Conservation (phyloP, 176 grass and related monocot genomes). For the Oryza meridionalis region DNA sequence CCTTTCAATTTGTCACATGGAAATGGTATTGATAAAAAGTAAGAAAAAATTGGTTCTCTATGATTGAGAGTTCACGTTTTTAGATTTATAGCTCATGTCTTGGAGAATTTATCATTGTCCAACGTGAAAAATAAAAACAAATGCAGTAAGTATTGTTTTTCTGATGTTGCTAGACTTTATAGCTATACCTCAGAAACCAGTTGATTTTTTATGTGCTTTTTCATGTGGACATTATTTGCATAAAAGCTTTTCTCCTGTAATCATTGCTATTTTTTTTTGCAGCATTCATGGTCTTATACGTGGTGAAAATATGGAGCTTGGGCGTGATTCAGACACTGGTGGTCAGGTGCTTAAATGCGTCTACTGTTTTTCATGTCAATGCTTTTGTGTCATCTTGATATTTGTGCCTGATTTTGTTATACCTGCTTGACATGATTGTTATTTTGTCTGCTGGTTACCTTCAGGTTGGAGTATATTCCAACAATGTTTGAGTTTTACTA, state of each 20-base stretch:
- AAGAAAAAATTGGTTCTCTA: too few species aligned
- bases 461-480: constrained; percentile 17
- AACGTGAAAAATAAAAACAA: too few species aligned
- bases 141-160: too few species aligned
- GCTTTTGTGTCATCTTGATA: neutral
- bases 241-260: constrained; percentile 15
- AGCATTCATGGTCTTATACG: constrained; percentile 91
- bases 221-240: neutral
- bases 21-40: too few species aligned
- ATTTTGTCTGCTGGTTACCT: constrained; percentile 3
- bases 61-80: too few species aligned
- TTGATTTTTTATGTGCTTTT: neutral
- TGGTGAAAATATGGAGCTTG: constrained; percentile 93
- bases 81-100: too few species aligned
- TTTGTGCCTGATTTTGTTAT: constrained; percentile 19
- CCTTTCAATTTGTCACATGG: too few species aligned
- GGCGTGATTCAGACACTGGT: constrained; percentile 82
- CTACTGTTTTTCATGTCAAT: constrained; percentile 8
- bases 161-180: too few species aligned
- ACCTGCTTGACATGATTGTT: constrained; percentile 3
- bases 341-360: constrained; percentile 59
- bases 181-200: neutral
- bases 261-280: constrained; percentile 31
- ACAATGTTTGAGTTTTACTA: constrained; percentile 29
- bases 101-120: too few species aligned